Base-by-base conservation (phyloP, 176 grass and related monocot genomes). In the Calamus simplicifolius region DNA sequence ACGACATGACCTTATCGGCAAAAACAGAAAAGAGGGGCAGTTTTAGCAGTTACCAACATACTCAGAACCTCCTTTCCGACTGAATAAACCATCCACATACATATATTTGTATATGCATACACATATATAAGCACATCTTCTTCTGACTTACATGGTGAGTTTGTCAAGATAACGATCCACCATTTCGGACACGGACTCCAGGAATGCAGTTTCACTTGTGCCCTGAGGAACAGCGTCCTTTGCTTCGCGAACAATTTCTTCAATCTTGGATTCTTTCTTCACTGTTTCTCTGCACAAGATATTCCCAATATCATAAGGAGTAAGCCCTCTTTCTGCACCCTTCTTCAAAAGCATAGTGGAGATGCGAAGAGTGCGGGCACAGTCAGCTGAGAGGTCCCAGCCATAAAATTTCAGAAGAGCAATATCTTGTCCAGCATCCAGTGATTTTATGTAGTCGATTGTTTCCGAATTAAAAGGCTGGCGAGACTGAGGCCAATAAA, bases 321-420 rank as follows among this genome's bases (percentile, higher is more conserved):
- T 69, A 18, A 91, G 69, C 2, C 82, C 75, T 52, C 49, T 74
- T 56, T 80, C 67, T 6, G 66, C 78, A 25, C 82, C 82, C 74
- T 83, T 91, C 79, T 86, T 91, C 8, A 91, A 56, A 27, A 91
- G 72, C 75, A 91, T 86, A 51, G 88, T 91, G 17, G 82, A 30
- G 14, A 86, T 59, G 69, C 76, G 68, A 38, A 91, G 72, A 1
- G 69, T 80, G 28, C 76, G 82, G 18, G 59, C 71, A 61, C 76
- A 86, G 4, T 77, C 56, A 17, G 19, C 23, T 18, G 88, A 77
- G n/a, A 91, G 21, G 23, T 80, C 76, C 88, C 79, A 91, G n/a
- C 82, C 79, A 10, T 80, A 61, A 15, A 82, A 74, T 68, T 62
- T 75, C 6, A 91, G 68, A 67, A 75, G 56, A 63, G 72, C 69